Conservation (phyloP, 2,329 filamentous ascomycete genomes). For the Stachybotrys elegans region DNA sequence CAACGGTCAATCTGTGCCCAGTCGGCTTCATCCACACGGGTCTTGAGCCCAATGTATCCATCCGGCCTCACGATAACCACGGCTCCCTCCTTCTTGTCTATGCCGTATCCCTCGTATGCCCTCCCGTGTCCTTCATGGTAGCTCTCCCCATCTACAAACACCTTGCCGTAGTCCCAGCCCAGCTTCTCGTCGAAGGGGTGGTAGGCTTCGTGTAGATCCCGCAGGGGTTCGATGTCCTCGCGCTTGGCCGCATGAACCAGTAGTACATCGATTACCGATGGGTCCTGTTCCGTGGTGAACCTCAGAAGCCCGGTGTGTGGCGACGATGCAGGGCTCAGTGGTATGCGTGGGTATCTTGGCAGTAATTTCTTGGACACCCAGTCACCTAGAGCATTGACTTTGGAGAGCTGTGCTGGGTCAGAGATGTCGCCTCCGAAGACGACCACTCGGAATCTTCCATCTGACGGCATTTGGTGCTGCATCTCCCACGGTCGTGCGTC, state of each 20-base stretch:
- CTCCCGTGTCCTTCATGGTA: slow-evolving; percentile 48
- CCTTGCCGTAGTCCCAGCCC: slow-evolving; percentile 53
- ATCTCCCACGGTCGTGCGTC: slow-evolving; percentile 53
- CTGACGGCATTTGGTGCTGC: slow-evolving; percentile 48
- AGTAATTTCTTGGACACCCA: slow-evolving; percentile 37
- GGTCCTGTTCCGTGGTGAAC: slow-evolving; percentile 10
- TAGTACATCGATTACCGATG: slow-evolving; percentile 50
- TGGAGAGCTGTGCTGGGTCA: slow-evolving; percentile 32
- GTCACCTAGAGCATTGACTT: slow-evolving; percentile 42
- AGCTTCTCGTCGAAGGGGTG: slow-evolving; percentile 38
- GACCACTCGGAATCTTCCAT: slow-evolving; percentile 54
- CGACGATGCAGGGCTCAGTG: slow-evolving; percentile 13
- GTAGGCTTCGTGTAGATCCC: slow-evolving; percentile 44
- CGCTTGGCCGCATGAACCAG: slow-evolving; percentile 54
- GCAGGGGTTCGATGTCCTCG: slow-evolving; percentile 39
- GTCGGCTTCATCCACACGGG: slow-evolving; percentile 26
- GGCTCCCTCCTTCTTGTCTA: slow-evolving; percentile 50
- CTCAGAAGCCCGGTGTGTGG: background rate
- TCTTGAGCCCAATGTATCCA: slow-evolving; percentile 53
- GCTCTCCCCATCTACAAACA: slow-evolving; percentile 49
- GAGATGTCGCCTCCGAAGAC: slow-evolving; percentile 58
- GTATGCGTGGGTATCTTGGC: slow-evolving; percentile 23
- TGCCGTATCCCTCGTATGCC: slow-evolving; percentile 52
- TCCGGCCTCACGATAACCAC: slow-evolving; percentile 60
- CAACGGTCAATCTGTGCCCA: slow-evolving; percentile 8